phyloP scores from a whole-genome alignment of 495 filamentous ascomycete genomes.

The Ramalina intermedia region DNA sequence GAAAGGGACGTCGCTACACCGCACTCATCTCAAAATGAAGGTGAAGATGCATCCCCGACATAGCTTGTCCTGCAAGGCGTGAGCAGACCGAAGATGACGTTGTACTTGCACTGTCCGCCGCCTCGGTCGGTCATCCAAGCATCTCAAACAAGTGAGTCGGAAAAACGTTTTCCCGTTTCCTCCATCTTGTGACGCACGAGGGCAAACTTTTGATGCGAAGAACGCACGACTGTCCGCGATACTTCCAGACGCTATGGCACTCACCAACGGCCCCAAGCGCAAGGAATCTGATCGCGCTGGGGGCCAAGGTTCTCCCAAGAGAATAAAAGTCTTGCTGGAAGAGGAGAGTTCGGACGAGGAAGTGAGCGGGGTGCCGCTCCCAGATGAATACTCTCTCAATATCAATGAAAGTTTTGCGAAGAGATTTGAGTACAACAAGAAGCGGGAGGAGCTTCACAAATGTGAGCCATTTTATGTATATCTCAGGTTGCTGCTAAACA shows the following conservation, averaged over 20 bases:
- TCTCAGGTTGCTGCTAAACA: neutral
- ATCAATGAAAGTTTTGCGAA: slow-evolving; percentile 85
- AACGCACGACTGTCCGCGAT: no score
- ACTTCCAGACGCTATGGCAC: neutral
- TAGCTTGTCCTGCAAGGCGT: no score
- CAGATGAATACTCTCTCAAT: slow-evolving; percentile 37
- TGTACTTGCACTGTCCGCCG: no score
- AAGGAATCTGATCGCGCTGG: neutral
- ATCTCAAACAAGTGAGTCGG: no score
- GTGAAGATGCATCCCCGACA: no score
- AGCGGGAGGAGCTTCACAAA: slow-evolving; percentile 74
- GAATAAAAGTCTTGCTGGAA: slow-evolving; percentile 30
- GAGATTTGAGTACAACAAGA: slow-evolving; percentile 92
- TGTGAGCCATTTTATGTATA: slow-evolving; percentile 34
- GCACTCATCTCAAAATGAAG: no score
- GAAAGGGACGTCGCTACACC: neutral
- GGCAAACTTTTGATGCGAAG: no score
- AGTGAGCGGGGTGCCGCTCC: slow-evolving; percentile 21
- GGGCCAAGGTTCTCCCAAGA: slow-evolving; percentile 31
- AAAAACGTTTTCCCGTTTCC: no score
- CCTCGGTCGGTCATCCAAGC: no score
- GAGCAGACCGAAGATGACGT: no score
- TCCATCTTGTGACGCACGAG: no score
- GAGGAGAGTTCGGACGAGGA: slow-evolving; percentile 43
- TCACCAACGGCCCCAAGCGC: neutral